Evolutionary conservation across 352 stramenopile species (phyloP), one percentile per base, ranked within the genome.

Genomic region (Globisporangium mamillatum): DNA sequence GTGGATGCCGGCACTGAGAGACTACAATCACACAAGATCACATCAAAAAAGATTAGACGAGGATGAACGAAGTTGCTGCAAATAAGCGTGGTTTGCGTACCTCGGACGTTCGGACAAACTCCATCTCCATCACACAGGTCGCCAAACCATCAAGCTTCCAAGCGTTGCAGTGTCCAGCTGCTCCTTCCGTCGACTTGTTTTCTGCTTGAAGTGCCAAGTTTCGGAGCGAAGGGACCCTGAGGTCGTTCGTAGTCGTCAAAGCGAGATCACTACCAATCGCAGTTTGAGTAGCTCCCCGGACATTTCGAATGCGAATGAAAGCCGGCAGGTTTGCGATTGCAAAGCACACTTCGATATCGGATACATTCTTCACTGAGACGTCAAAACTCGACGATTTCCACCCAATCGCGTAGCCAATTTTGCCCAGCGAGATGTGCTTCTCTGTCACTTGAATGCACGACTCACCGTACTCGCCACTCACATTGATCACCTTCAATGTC

Each of bases 391-490:
- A 90, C 16, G 81, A 81, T 67, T 84, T 85, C 87, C 87, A 94
- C 3, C 84, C 84, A 61, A 91, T 79, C 7, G 78, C 82, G 62
- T 93, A 95, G 1, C 88, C 86, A 64, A 96, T 88, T 63, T 96
- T 96, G 50, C 89, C 89, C 29, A 96, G 70, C 34, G 77, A 78
- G 22, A 95, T 55, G 14, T 59, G 54, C 22, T 78, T 87, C 20
- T 93, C 80, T 18, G 61, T n/a, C 18, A 94, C 74, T 16, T 76
- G 64, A 54, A 96, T 74, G 20, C 60, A 70, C 6, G 89, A 77
- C 56, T 95, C 83, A 12, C 84, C 84, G 68, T 91, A 95, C 9
- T 62, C 73, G 4, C 88, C 89, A 20, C 65, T 72, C 22, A 94
- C 48, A 32, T 82, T 79, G 22, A 95, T 66, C 8, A 87, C 63